These are phyloP conservation scores for Macrophomina pseudophaseolina DNA, from an alignment of 2,329 filamentous ascomycete species.

Conservation along the genomic window DNA sequence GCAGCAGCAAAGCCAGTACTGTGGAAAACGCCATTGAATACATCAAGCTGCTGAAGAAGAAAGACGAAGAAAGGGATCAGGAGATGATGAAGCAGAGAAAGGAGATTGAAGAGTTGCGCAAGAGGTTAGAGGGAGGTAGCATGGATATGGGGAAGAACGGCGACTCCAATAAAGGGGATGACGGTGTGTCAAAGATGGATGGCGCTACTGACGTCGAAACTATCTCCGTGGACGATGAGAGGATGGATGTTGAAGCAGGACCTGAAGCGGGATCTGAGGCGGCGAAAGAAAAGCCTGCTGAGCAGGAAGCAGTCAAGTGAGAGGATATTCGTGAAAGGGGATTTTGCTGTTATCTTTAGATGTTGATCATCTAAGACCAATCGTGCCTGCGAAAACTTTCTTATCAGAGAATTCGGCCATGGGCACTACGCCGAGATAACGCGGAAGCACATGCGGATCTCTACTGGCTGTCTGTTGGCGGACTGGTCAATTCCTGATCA, in stretches of 20 bases:
- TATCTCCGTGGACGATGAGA: background rate
- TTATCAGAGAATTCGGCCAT: background rate
- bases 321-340: background rate
- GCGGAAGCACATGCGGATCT: background rate
- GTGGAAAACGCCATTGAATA: constrained; percentile 98
- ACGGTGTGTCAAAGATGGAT: background rate
- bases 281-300: background rate
- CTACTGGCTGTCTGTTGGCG: background rate
- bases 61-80: constrained; percentile 68
- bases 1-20: constrained; percentile 92
- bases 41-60: constrained; percentile 81
- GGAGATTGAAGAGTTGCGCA: constrained; percentile 56
- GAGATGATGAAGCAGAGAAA: constrained; percentile 69
- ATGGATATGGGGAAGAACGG: background rate
- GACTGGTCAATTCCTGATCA: background rate
- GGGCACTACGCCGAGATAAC: background rate
- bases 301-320: constrained; percentile 20
- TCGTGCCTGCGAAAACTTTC: background rate
- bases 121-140: constrained; percentile 32
- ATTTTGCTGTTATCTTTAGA: background rate
- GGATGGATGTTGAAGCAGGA: constrained; percentile 4
- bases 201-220: background rate
- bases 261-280: background rate
- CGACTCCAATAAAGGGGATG: background rate
- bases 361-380: background rate